phyloP scores from a whole-genome alignment of 2,329 filamentous ascomycete genomes.

The Talaromyces sp. region DNA sequence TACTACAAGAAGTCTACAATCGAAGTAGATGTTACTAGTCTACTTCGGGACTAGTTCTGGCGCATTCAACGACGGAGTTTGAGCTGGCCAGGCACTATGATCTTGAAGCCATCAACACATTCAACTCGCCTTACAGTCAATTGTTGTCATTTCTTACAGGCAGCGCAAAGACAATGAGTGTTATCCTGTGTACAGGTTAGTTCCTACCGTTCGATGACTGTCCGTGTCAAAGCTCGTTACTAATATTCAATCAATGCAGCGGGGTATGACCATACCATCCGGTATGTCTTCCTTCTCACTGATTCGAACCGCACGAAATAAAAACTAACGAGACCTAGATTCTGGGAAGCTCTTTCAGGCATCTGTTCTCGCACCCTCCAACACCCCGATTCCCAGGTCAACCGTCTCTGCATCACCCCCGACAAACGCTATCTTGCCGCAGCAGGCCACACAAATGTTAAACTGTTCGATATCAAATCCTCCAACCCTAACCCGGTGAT shows the following conservation, averaged over 20 bases:
- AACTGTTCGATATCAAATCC: constrained; percentile 97
- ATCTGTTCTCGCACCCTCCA: constrained; percentile 98
- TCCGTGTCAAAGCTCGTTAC: background rate
- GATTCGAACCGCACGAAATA: constrained; percentile 1
- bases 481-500: constrained; percentile 92
- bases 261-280: constrained; percentile 71
- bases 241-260: constrained; percentile 40
- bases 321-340: constrained; percentile 49
- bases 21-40: background rate
- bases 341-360: constrained; percentile 96
- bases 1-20: too few species aligned
- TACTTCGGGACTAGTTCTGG: background rate
- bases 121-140: background rate
- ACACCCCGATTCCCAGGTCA: constrained; percentile 96
- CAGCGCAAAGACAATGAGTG: constrained; percentile 48
- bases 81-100: background rate
- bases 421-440: constrained; percentile 94
- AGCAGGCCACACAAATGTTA: constrained; percentile 76
- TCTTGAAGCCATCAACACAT: background rate
- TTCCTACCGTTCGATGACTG: constrained; percentile 5
- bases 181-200: constrained; percentile 63
- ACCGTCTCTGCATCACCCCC: constrained; percentile 94
- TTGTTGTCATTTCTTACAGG: background rate
- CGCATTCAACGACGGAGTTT: background rate
- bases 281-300: constrained; percentile 44